phyloP scores from a whole-genome alignment of 169 alveolate species.

The Plasmodium vivax region DNA sequence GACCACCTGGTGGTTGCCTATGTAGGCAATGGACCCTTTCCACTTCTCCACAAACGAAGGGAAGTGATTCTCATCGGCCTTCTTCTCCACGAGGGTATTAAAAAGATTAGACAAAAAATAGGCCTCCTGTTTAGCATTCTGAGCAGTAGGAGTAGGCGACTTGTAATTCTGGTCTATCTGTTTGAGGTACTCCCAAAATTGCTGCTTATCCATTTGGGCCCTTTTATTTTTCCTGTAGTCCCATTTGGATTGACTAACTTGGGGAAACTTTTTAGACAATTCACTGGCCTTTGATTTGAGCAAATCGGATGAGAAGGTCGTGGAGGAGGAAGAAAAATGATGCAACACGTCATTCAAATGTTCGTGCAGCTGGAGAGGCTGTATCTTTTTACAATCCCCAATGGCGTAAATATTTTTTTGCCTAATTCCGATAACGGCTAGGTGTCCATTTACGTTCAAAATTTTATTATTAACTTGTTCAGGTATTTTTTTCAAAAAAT shows the following conservation, averaged over 20 bases:
- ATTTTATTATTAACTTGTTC: slow-evolving; percentile 78
- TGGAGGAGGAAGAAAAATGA: neutral
- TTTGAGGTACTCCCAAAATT: slow-evolving; percentile 72
- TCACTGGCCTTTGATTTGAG: slow-evolving; percentile 34
- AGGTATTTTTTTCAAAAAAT: slow-evolving; percentile 76
- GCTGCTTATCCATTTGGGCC: slow-evolving; percentile 45
- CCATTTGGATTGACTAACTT: slow-evolving; percentile 74
- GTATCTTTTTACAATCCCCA: slow-evolving; percentile 83
- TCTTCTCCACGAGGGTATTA: slow-evolving; percentile 38
- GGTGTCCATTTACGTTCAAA: slow-evolving; percentile 78
- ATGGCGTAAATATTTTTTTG: slow-evolving; percentile 76
- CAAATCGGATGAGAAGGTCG: slow-evolving; percentile 37
- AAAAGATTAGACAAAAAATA: slow-evolving; percentile 77
- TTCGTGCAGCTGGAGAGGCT: slow-evolving; percentile 76
- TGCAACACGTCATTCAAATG: slow-evolving; percentile 62
- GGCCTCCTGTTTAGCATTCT: slow-evolving; percentile 86
- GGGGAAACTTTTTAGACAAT: slow-evolving; percentile 78
- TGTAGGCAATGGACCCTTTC: slow-evolving; percentile 86
- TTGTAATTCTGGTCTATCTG: slow-evolving; percentile 76
- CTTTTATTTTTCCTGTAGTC: slow-evolving; percentile 71
- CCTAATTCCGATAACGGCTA: slow-evolving; percentile 75
- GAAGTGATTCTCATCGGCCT: neutral
- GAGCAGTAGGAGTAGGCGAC: slow-evolving; percentile 86
- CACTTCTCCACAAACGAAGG: slow-evolving; percentile 80
- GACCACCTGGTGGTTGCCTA: slow-evolving; percentile 80